These are phyloP conservation scores for Trichoderma breve DNA, from an alignment of 2,329 filamentous ascomycete genomes.

Conservation along the genomic window DNA sequence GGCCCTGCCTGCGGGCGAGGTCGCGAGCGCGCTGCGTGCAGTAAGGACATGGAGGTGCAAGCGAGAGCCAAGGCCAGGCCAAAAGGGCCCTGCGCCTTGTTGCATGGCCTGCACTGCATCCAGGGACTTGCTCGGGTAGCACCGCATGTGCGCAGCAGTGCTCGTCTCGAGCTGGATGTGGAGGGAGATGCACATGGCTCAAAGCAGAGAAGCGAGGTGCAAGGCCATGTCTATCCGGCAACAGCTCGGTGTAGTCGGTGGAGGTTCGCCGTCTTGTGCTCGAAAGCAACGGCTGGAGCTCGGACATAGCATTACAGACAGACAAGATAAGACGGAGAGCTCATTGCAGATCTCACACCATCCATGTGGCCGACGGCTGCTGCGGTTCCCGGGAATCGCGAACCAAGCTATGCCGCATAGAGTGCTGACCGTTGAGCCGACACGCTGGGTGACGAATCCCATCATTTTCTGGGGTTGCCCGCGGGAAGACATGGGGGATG, in stretches of 20 bases:
- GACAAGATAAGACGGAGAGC: not conserved
- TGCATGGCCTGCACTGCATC: not conserved
- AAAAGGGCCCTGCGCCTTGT: not conserved
- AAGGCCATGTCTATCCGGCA: not conserved
- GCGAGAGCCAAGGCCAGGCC: not conserved
- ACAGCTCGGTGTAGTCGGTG: slow-evolving; percentile 4
- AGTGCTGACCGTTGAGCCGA: slow-evolving; percentile 16
- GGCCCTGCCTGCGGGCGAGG: slow-evolving; percentile 14
- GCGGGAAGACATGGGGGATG: slow-evolving; percentile 9
- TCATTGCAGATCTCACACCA: not conserved
- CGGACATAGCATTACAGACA: not conserved
- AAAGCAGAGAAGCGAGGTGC: not conserved
- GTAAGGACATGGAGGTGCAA: not conserved
- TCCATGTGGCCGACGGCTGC: not conserved
- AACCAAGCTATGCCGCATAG: slow-evolving; percentile 15
- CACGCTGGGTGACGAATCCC: slow-evolving; percentile 13
- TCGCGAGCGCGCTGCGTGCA: slow-evolving; percentile 5
- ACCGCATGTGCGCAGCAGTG: not conserved
- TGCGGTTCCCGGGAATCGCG: slow-evolving; percentile 8
- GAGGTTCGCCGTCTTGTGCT: not conserved
- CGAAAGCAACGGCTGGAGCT: not conserved
- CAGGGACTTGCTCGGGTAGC: slow-evolving; percentile 1
- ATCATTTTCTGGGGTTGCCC: not conserved
- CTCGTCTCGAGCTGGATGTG: not conserved
- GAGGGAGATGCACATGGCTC: not conserved